These are phyloP conservation scores for Synchytrium microbalum DNA, from an alignment of 371 early-diverging fungal genomes.

Conservation along the genomic window DNA sequence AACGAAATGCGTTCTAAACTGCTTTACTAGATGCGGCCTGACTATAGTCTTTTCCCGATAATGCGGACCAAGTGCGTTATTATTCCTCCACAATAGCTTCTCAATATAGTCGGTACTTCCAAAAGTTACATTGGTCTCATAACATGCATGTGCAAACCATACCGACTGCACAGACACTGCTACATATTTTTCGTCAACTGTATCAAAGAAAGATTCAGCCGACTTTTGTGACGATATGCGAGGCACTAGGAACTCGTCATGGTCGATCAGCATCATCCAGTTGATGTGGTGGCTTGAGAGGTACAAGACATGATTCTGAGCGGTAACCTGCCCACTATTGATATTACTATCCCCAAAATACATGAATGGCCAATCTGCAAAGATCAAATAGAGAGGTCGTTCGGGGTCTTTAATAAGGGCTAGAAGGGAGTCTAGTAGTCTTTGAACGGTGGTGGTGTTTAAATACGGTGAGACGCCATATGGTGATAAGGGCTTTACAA, in stretches of 20 bases:
- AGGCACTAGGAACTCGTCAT: background rate
- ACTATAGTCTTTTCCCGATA: background rate
- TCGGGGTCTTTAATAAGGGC: background rate
- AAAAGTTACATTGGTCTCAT: background rate
- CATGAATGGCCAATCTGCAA: background rate
- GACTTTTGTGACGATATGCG: background rate
- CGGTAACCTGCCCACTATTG: background rate
- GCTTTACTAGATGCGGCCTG: background rate
- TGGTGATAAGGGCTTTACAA: background rate
- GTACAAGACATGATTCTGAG: background rate
- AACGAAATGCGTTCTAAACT: background rate
- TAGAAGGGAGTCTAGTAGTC: background rate
- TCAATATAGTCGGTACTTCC: background rate
- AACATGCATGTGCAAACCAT: too few species aligned
- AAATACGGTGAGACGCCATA: background rate
- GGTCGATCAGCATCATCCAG: background rate
- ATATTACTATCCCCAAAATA: background rate
- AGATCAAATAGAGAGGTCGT: background rate
- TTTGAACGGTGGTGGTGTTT: background rate
- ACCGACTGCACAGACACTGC: background rate
- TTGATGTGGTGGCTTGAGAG: background rate
- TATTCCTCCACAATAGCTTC: background rate
- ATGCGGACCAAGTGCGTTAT: background rate
- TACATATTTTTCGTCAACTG: background rate
- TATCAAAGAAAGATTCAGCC: background rate